These are phyloP conservation scores for Nissolia schottii DNA, from an alignment of 306 rosid species.

Conservation along the genomic window DNA sequence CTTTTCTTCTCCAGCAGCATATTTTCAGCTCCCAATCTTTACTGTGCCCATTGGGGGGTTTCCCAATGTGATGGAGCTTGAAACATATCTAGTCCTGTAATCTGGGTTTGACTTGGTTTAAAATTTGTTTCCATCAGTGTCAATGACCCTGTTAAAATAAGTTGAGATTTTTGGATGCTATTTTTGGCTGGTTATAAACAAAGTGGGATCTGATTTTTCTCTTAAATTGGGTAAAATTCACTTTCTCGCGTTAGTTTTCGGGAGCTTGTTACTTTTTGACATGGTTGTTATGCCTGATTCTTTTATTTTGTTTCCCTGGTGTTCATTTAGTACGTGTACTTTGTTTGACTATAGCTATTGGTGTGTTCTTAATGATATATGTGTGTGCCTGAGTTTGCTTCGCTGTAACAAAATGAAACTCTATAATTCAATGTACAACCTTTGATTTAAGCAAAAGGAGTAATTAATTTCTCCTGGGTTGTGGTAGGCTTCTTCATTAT, in stretches of 20 bases:
- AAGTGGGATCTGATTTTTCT: constrained; percentile 24
- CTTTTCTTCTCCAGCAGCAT: background rate
- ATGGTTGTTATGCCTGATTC: constrained; percentile 11
- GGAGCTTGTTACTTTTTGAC: constrained; percentile 2
- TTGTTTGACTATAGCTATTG: background rate
- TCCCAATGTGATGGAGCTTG: constrained; percentile 7
- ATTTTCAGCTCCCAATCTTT: constrained; percentile 8
- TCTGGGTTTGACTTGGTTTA: constrained; percentile 30
- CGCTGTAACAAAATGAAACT: background rate
- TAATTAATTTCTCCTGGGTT: constrained; percentile 23
- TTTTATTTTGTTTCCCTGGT: constrained; percentile 6
- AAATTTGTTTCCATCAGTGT: background rate
- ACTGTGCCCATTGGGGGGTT: constrained; percentile 7
- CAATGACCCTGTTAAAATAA: constrained; percentile 9
- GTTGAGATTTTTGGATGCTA: constrained; percentile 23
- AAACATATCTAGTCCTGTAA: constrained; percentile 20
- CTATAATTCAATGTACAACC: background rate
- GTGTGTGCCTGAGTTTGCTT: constrained; percentile 11
- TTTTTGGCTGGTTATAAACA: background rate
- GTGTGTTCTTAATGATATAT: background rate
- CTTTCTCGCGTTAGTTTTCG: background rate
- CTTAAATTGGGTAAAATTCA: background rate
- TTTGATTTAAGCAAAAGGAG: constrained; percentile 24
- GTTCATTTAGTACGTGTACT: constrained; percentile 15
- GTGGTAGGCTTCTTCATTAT: constrained; percentile 32